Conservation (phyloP, 768 basidiomycete species). For the Pisolithus tinctorius region DNA sequence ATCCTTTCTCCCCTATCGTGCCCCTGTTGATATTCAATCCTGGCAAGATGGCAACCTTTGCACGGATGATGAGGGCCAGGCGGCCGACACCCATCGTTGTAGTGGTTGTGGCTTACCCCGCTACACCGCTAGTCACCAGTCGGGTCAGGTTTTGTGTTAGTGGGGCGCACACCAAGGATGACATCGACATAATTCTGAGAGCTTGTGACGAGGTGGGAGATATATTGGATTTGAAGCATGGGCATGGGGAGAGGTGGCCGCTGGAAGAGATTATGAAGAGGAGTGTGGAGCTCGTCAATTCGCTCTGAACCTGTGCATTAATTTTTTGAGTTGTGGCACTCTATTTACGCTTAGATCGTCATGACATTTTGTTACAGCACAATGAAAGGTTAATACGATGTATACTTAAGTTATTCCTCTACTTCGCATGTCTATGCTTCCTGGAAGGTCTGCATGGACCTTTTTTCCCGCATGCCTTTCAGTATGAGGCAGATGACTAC, state of each 20-base stretch:
- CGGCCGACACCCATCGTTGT: slow-evolving; percentile 76
- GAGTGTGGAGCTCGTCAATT: slow-evolving; percentile 68
- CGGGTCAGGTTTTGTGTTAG: slow-evolving; percentile 93
- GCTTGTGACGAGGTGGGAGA: slow-evolving; percentile 93
- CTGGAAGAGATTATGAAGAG: slow-evolving; percentile 64
- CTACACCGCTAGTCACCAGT: slow-evolving; percentile 81
- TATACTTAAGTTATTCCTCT: too few species aligned
- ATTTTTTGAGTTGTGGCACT: background rate
- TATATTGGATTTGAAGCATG: slow-evolving; percentile 85
- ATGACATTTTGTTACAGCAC: background rate
- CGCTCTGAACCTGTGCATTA: slow-evolving; percentile 11
- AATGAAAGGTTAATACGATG: background rate
- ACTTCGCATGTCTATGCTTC: too few species aligned
- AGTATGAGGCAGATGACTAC: too few species aligned
- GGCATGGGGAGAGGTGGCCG: slow-evolving; percentile 63
- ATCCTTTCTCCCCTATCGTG: slow-evolving; percentile 87
- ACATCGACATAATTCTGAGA: slow-evolving; percentile 77
- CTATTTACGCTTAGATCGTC: too few species aligned
- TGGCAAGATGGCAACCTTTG: slow-evolving; percentile 90
- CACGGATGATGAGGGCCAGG: slow-evolving; percentile 68
- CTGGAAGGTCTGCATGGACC: too few species aligned
- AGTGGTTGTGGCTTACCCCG: slow-evolving; percentile 87
- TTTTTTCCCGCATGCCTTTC: too few species aligned
- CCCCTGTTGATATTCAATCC: slow-evolving; percentile 89
- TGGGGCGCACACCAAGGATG: slow-evolving; percentile 94